These are phyloP conservation scores for Diaporthe capsici DNA, from an alignment of 2,329 filamentous ascomycete species.

Conservation along the genomic window DNA sequence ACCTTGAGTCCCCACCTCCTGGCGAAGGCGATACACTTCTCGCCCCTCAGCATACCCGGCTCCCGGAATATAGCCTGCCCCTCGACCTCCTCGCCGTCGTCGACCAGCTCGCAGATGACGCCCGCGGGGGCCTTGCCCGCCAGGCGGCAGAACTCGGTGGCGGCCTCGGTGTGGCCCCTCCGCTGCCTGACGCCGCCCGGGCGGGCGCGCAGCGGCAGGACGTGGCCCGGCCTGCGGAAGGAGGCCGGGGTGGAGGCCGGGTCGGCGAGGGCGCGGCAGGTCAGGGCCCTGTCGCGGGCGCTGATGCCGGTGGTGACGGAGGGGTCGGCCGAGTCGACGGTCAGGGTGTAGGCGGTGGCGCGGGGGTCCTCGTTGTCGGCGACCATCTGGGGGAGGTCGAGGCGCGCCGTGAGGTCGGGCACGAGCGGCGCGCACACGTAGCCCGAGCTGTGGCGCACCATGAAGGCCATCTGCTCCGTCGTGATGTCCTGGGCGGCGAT, in stretches of 20 bases:
- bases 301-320: constrained; percentile 90
- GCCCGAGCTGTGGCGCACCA: constrained; percentile 92
- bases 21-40: constrained; percentile 90
- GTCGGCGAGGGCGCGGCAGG: constrained; percentile 83
- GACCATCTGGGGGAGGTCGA: constrained; percentile 94
- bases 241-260: constrained; percentile 67
- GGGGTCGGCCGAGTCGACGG: constrained; percentile 82
- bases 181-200: constrained; percentile 85
- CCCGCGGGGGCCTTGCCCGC: constrained; percentile 83
- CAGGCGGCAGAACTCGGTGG: constrained; percentile 88
- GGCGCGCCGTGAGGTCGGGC: constrained; percentile 75
- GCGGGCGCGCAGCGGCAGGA: constrained; percentile 85
- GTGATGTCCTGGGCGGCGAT: constrained; percentile 90
- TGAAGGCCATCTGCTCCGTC: constrained; percentile 92
- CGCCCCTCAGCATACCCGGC: constrained; percentile 92
- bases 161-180: constrained; percentile 92
- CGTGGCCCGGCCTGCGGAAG: constrained; percentile 89
- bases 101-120: constrained; percentile 93
- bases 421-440: constrained; percentile 91
- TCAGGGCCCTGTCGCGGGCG: constrained; percentile 87
- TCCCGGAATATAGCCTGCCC: constrained; percentile 76
- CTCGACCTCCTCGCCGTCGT: constrained; percentile 81
- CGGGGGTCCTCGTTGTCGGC: constrained; percentile 81
- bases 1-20: constrained; percentile 90
- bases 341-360: constrained; percentile 92